A percentile compares a stretch with the other conserved stretches of the same genome.
These are phyloP conservation scores for Gliomastix tumulicola DNA, from an alignment of 2,329 filamentous ascomycete genomes.

Conservation along the genomic window DNA sequence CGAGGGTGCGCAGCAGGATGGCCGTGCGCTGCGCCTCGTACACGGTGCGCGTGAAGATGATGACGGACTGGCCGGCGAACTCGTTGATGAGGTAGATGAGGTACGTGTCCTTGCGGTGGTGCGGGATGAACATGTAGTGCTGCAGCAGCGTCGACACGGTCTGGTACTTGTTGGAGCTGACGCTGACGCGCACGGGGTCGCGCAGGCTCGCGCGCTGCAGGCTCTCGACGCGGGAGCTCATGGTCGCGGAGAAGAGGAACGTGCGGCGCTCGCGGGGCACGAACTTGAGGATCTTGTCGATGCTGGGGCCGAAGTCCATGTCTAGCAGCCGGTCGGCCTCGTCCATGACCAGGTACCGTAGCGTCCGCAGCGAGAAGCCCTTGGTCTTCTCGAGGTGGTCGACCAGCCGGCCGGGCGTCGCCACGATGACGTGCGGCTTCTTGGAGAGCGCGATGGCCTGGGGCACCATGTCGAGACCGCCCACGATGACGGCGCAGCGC, in stretches of 20 bases:
- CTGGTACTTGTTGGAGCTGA: constrained; percentile 79
- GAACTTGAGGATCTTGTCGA: constrained; percentile 90
- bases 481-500: constrained; percentile 77
- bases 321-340: constrained; percentile 90
- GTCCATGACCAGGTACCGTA: constrained; percentile 92
- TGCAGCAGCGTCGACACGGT: constrained; percentile 86
- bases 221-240: constrained; percentile 88
- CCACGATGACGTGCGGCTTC: constrained; percentile 89
- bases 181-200: constrained; percentile 76
- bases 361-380: constrained; percentile 74
- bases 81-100: constrained; percentile 83
- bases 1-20: constrained; percentile 74
- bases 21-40: constrained; percentile 83
- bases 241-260: constrained; percentile 89
- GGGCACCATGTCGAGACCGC: constrained; percentile 91
- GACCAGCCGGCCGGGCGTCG: constrained; percentile 80
- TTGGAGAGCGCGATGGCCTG: constrained; percentile 91
- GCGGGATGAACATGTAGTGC: constrained; percentile 78
- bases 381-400: constrained; percentile 97
- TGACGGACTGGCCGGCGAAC: constrained; percentile 75
- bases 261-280: constrained; percentile 73
- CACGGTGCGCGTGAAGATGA: constrained; percentile 89
- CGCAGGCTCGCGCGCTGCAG: constrained; percentile 83
- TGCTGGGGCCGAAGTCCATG: constrained; percentile 85
- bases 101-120: constrained; percentile 83